Evolutionary conservation across 2,329 filamentous ascomycete species (phyloP), one percentile per base, ranked within the genome.

Genomic region (Arthrobotrys musiformis): DNA sequence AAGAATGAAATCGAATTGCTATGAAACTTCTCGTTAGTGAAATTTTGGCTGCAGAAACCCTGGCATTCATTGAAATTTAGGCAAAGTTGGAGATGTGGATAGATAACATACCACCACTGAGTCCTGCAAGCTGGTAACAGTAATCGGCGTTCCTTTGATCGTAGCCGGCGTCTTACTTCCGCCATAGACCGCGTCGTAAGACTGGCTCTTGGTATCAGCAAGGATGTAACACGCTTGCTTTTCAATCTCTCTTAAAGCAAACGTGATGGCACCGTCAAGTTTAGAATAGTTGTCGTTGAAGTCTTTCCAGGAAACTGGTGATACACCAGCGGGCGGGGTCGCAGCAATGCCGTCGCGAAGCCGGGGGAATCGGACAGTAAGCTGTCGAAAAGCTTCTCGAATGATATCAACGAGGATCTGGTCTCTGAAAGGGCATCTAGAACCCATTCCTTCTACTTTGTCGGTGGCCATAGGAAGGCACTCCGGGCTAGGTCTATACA

Each of bases 161-260:
- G 7, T 26, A 50, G 26, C 60, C 5, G 42, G 60, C 11, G 44
- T 48, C 60, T 30, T 48, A 19, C 2, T 28, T 5, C 24, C 60
- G 13, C 42, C 28, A 42, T n/a, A 64, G 0, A 64, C 26, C 5
- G 60, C 60, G 17, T 50, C 42, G 7, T 1, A 64, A n/a, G 40
- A 50, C 4, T 48, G n/a, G 15, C n/a, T 50, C 11, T 64, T 11
- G 9, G 60, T 64, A 37, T 64, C 60, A 1, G 60, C 60, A 24
- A 64, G 42, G n/a, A 64, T 64, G 1, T 50, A 50, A 26, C 60
- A 64, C 19, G 44, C 60, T 22, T 64, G 60, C 33, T 46, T 50
- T n/a, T 40, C 15, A 8, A 64, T 64, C 28, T 64, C 26, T 8
- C 9, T 35, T 6, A 66, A n/a, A 6, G 44, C 33, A n/a, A 54